These are phyloP conservation scores for Aspergillus pseudotamarii DNA, from an alignment of 2,329 filamentous ascomycete genomes.

Conservation along the genomic window DNA sequence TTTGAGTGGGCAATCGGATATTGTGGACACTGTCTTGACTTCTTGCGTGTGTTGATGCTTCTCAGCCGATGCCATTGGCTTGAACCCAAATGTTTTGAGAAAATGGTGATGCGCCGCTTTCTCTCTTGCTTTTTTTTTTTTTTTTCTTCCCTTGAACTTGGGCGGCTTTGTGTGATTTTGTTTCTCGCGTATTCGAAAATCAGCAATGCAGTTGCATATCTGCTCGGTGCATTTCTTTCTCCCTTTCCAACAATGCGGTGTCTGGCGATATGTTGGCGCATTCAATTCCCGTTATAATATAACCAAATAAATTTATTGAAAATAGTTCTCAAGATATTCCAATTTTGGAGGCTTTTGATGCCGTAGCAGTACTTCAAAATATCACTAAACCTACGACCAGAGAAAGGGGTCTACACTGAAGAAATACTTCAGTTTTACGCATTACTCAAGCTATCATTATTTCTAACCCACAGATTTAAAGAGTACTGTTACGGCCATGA, in stretches of 20 bases:
- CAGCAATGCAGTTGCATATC: conserved; percentile 94
- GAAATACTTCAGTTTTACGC: not conserved
- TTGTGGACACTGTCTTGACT: not conserved
- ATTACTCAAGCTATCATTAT: not conserved
- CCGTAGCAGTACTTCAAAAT: not conserved
- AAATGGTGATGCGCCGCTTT: not conserved
- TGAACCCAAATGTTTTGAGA: not conserved
- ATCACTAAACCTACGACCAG: not conserved
- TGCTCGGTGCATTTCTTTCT: conserved; percentile 69
- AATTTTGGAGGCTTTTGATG: not conserved
- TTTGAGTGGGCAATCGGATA: not conserved
- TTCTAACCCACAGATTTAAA: not conserved
- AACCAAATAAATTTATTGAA: not conserved
- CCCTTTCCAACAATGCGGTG: not conserved
- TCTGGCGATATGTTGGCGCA: not conserved
- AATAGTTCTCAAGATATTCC: not conserved
- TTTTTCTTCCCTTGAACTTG: not conserved
- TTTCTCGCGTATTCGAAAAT: conserved; percentile 59
- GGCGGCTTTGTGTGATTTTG: conserved; percentile 5
- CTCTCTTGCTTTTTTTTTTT: not conserved
- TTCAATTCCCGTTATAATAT: not conserved
- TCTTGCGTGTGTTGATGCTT: not conserved
- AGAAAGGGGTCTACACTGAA: not conserved
- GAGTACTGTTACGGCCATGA: not conserved
- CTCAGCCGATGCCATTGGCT: not conserved